Conservation (phyloP, 805 yeast species). For the Tetrapisispora phaffii region DNA sequence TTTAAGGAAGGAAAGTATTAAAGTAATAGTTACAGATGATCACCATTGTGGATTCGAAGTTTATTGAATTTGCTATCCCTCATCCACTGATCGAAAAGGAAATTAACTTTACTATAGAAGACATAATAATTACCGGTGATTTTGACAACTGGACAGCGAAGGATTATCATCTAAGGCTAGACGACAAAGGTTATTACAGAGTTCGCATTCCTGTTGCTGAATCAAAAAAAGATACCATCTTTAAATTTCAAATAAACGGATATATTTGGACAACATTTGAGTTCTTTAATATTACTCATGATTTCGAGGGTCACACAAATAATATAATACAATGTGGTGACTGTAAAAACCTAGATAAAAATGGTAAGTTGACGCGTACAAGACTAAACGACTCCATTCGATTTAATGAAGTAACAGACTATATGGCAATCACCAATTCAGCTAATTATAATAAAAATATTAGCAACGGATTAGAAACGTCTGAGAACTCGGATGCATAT, state of each 20-base stretch:
- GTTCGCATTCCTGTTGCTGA: constrained; percentile 12
- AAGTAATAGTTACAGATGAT: background rate
- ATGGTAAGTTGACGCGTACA: background rate
- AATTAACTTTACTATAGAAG: background rate
- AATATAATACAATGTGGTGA: constrained; percentile 15
- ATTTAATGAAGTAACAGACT: background rate
- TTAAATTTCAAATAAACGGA: constrained; percentile 21
- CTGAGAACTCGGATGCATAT: constrained; percentile 10
- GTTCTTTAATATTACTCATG: constrained; percentile 18
- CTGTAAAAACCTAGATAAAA: constrained; percentile 1
- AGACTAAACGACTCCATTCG: background rate
- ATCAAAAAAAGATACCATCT: constrained; percentile 9
- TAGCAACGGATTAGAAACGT: background rate
- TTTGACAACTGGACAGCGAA: constrained; percentile 22
- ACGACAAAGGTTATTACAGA: constrained; percentile 9
- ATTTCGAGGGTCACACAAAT: constrained; percentile 18
- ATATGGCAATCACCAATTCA: background rate
- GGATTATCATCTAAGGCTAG: constrained; percentile 9
- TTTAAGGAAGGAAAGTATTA: background rate
- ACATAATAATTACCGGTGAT: constrained; percentile 22
- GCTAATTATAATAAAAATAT: background rate
- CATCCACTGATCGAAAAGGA: background rate
- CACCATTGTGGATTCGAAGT: background rate
- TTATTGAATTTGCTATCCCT: background rate
- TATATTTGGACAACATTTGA: constrained; percentile 20